A percentile compares a stretch with the other conserved stretches of the same genome.
Conservation (phyloP, 345 rosid genomes). For the Isatis tinctoria region DNA sequence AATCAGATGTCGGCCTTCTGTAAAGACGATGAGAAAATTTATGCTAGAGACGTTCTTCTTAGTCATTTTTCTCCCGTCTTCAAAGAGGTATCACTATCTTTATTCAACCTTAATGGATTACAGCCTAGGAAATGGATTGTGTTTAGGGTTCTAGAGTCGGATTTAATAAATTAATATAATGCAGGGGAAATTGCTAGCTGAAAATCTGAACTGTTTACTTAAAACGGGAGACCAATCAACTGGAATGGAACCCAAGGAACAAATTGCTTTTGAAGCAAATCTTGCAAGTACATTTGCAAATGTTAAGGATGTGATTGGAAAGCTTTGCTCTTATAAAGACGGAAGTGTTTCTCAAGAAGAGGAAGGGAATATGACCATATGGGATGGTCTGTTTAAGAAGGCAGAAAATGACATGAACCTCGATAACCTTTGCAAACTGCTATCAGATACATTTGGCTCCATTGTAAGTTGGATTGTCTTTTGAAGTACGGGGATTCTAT, state of each 20-base stretch:
- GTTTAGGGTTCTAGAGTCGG: slow-evolving; percentile 10
- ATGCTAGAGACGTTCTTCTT: slow-evolving; percentile 45
- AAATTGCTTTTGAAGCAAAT: slow-evolving; percentile 37
- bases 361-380: slow-evolving; percentile 45
- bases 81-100: slow-evolving; percentile 48
- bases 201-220: slow-evolving; percentile 37
- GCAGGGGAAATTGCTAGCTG: slow-evolving; percentile 63
- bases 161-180: slow-evolving; percentile 5
- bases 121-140: background rate
- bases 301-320: slow-evolving; percentile 44
- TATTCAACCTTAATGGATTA: background rate
- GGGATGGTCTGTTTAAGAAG: slow-evolving; percentile 60
- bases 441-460: slow-evolving; percentile 42
- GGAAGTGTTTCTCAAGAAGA: slow-evolving; percentile 37
- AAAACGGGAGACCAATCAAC: slow-evolving; percentile 22
- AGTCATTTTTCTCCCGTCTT: slow-evolving; percentile 44
- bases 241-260: slow-evolving; percentile 32
- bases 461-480: slow-evolving; percentile 48
- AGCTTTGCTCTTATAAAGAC: slow-evolving; percentile 36
- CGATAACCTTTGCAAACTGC: slow-evolving; percentile 44
- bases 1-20: slow-evolving; percentile 41
- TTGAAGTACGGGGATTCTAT: background rate
- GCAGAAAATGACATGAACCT: slow-evolving; percentile 42
- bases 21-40: slow-evolving; percentile 42
- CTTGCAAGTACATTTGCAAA: slow-evolving; percentile 33